Evolutionary conservation across 1,284 basidiomycete genomes (phyloP).

Genomic region (Tylopilus sp.): DNA sequence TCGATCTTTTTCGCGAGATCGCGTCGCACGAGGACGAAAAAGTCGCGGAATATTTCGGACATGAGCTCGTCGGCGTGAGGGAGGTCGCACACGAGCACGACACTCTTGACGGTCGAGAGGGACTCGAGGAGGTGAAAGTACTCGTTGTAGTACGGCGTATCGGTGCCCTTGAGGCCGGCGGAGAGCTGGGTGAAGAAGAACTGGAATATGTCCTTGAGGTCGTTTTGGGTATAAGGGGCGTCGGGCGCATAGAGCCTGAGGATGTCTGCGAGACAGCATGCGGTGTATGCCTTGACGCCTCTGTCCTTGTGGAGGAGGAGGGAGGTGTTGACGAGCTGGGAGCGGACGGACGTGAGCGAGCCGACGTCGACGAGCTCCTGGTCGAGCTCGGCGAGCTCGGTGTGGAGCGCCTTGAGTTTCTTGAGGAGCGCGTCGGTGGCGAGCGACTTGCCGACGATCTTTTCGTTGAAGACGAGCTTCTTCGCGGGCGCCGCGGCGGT

Average conservation of each 20-base stretch:
- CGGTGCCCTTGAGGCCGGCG: slow-evolving; percentile 68
- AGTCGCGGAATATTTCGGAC: slow-evolving; percentile 77
- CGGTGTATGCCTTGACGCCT: slow-evolving; percentile 90
- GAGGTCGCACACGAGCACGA: slow-evolving; percentile 91
- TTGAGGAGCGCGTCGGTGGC: slow-evolving; percentile 79
- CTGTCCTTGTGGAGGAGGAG: slow-evolving; percentile 92
- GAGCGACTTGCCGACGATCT: slow-evolving; percentile 68
- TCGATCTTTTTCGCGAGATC: slow-evolving; percentile 89
- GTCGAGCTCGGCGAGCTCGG: slow-evolving; percentile 81
- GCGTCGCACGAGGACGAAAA: slow-evolving; percentile 78
- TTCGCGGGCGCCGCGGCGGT: slow-evolving; percentile 50
- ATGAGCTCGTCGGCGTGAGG: slow-evolving; percentile 86
- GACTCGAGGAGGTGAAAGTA: slow-evolving; percentile 93
- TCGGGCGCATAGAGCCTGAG: slow-evolving; percentile 94
- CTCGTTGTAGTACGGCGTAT: slow-evolving; percentile 79
- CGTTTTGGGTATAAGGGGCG: slow-evolving; percentile 87
- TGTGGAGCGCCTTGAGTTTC: slow-evolving; percentile 80
- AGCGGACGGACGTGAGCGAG: slow-evolving; percentile 69
- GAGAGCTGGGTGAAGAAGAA: slow-evolving; percentile 89
- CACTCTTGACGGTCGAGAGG: slow-evolving; percentile 90
- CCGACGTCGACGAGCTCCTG: slow-evolving; percentile 81
- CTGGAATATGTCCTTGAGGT: slow-evolving; percentile 92
- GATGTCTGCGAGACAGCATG: slow-evolving; percentile 93
- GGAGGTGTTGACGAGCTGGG: slow-evolving; percentile 78
- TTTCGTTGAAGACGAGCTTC: slow-evolving; percentile 76